These are phyloP conservation scores for Cicer arietinum DNA, from an alignment of 306 rosid species.

Conservation along the genomic window DNA sequence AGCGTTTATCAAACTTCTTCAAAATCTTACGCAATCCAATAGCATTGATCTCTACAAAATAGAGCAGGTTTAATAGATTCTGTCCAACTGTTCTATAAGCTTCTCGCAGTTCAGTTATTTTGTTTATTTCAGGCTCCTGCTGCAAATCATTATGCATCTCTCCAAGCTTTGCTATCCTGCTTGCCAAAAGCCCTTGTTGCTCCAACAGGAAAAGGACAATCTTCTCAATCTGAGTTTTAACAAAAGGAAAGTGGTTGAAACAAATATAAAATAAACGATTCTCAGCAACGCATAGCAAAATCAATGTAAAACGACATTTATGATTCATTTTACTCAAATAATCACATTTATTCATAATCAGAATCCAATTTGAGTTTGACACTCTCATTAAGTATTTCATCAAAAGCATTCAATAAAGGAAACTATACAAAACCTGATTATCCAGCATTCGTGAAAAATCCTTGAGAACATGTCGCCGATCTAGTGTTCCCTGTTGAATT, in stretches of 20 bases:
- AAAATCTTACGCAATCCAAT: constrained; percentile 96
- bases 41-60: constrained; percentile 91
- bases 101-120: constrained; percentile 74
- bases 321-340: constrained; percentile 29
- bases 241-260: constrained; percentile 29
- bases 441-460: constrained; percentile 98
- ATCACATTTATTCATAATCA: constrained; percentile 32
- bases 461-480: constrained; percentile 86
- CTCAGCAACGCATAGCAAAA: constrained; percentile 1
- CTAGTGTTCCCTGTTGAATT: constrained; percentile 80
- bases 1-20: constrained; percentile 97
- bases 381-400: constrained; percentile 18
- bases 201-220: constrained; percentile 94
- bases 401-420: constrained; percentile 25
- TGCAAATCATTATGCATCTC: constrained; percentile 68
- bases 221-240: constrained; percentile 81
- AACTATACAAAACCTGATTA: constrained; percentile 67
- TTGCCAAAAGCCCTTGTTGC: constrained; percentile 97
- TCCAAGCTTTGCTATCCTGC: constrained; percentile 82
- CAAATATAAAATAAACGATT: constrained; percentile 18
- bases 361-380: constrained; percentile 23
- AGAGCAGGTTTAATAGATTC: constrained; percentile 86
- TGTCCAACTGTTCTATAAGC: constrained; percentile 81
- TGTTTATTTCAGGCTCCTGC: constrained; percentile 79
- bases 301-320: not conserved